A percentile compares a stretch with the other conserved stretches of the same genome.
Evolutionary conservation across 495 filamentous ascomycete species (phyloP).

Genomic region (Penicillium soppii): DNA sequence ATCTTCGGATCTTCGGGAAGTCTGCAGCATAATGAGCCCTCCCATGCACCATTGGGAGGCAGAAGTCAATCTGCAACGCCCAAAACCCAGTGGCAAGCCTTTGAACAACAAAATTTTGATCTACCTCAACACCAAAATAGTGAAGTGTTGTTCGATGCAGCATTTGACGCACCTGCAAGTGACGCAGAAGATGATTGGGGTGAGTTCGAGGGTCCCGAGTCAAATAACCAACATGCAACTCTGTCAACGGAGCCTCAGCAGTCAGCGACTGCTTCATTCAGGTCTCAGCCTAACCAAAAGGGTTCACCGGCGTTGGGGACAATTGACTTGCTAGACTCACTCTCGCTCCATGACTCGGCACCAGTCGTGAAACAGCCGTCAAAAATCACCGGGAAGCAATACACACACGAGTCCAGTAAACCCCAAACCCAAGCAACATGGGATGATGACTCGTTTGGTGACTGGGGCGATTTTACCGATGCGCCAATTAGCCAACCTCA

Average conservation of each 20-base stretch:
- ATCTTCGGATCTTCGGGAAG: conserved; percentile 8
- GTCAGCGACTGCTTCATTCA: background rate
- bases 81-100: conserved; percentile 4
- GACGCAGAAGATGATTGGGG: conserved; percentile 71
- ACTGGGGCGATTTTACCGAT: conserved; percentile 43
- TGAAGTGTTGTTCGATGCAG: conserved; percentile 48
- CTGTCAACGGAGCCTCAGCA: conserved; percentile 6
- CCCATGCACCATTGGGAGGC: background rate
- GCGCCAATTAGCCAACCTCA: conserved; percentile 19
- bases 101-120: conserved; percentile 14
- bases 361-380: background rate
- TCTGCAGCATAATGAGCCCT: background rate
- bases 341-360: conserved; percentile 24
- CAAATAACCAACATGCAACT: conserved; percentile 56
- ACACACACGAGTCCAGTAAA: background rate
- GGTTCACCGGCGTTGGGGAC: background rate
- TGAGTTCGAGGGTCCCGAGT: conserved; percentile 64
- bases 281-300: background rate
- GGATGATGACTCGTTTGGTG: conserved; percentile 39
- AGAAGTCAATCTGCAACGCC: conserved; percentile 8
- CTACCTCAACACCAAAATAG: conserved; percentile 24
- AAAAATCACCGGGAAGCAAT: conserved; percentile 1
- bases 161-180: conserved; percentile 30
- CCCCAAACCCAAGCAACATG: conserved; percentile 9
- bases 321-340: conserved; percentile 25